Evolutionary conservation across 1,284 basidiomycete species (phyloP), one percentile per base, ranked within the genome.

Genomic region (Agroathelia rolfsii): DNA sequence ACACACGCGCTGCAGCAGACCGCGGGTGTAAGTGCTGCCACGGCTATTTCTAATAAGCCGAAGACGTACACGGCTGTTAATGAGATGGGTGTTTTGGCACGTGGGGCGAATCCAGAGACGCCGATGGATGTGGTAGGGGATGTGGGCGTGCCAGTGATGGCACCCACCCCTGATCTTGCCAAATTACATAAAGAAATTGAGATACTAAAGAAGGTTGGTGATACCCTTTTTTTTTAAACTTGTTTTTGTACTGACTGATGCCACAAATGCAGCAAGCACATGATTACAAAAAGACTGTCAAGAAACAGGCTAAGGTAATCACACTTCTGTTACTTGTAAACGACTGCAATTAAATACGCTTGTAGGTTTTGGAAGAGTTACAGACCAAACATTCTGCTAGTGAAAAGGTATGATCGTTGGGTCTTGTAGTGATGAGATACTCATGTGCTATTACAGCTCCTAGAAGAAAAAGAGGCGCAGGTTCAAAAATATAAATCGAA

Each of bases 241-340:
- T n/a, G n/a, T n/a, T 16, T 10, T 9, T 19, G 12, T 33, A 7
- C 23, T 6, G 35, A 3, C 45, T 69, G 24, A 64, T 51, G 35
- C n/a, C n/a, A 55, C 6, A n/a, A 17, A 12, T 27, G 1, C 34
- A 71, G 59, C 48, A 64, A 31, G 43, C 64, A 11, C 52, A 61
- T 13, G 62, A 69, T 10, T 53, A 53, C 30, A 75, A 68, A 53
- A 79, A 72, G 47, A 52, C 50, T 0, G 53, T 64, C 1, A 68
- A 65, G 47, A 74, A 71, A 39, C 72, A 78, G 41, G 57, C 46
- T 32, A 78, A 79, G 62, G 77, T 76, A 19, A 35, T 46, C 46
- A 15, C n/a, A n/a, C n/a, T n/a, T n/a, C n/a, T 14, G 24, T 13
- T 30, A 20, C 8, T 21, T 21, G 20, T 14, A 16, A 11, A 31